Evolutionary conservation across 768 basidiomycete species (phyloP), one percentile per base, ranked within the genome.

Genomic region (Hypholoma sublateritium): DNA sequence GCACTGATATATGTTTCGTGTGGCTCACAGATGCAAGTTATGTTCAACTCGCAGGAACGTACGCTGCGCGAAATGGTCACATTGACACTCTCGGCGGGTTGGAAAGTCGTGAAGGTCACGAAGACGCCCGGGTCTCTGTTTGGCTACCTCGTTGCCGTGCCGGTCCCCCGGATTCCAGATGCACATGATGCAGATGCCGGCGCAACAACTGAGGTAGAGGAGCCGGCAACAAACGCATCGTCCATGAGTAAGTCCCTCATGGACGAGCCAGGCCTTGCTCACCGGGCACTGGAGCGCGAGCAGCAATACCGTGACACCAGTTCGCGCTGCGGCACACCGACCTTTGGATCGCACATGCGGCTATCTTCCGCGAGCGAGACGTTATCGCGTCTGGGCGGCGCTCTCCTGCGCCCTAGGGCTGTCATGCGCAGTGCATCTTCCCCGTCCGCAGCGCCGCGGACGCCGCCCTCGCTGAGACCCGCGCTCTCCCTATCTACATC

Each of bases 131-230:
- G 86, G 9, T 84, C 86, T 1, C 70, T 87, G 37, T 91, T 92
- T 63, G 88, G 85, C 3, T 81, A 90, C 64, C 81, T 91, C 56
- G 76, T 86, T 37, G 89, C 88, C 25, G 78, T 85, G 16, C 89
- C 89, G 5, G 74, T 78, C 1, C 60, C 76, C 2, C n/a, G n/a
- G n/a, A 77, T 89, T 13, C 84, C 86, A 1, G 57, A 65, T 11
- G 12, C 65, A 59, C 41, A 57, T 2, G 50, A 16, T 36, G 35
- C 65, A 9, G 65, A 63, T 57, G 52, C 55, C 24, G 43, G 66
- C 12, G 65, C 5, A 19, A 22, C 7, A 21, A 9, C 5, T 3
- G 28, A 9, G 28, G 28, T 12, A 16, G 65, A 12, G 64, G 63
- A 5, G 62, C 61, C 34, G 60, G 63, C 24, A 65, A 69, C 19